Percentiles rank a stretch among this genome's conserved stretches.
Conservation (phyloP, 1,139 yeast species). For the Debaryomyces subglobosus region DNA sequence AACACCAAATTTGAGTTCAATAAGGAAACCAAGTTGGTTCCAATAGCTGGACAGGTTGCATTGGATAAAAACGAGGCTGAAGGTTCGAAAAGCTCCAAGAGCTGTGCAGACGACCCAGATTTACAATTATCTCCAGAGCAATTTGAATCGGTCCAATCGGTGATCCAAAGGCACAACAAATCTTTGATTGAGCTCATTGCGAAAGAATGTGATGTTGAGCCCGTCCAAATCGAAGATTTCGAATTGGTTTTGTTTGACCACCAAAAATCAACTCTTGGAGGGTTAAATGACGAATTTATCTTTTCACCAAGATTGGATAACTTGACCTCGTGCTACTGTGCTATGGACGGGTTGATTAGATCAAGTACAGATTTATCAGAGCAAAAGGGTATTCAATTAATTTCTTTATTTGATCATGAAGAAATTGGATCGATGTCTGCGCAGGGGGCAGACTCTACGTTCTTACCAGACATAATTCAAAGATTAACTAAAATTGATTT, state of each 20-base stretch:
- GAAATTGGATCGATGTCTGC: constrained; percentile 93
- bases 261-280: constrained; percentile 82
- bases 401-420: constrained; percentile 91
- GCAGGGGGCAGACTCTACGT: constrained; percentile 95
- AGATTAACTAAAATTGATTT: constrained; percentile 57
- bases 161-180: constrained; percentile 75
- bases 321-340: constrained; percentile 82
- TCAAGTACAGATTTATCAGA: constrained; percentile 44
- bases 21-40: constrained; percentile 82
- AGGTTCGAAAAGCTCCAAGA: constrained; percentile 17
- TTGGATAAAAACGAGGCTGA: constrained; percentile 31
- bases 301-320: constrained; percentile 95
- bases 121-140: constrained; percentile 52
- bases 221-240: constrained; percentile 75
- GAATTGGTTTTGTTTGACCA: constrained; percentile 88
- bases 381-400: constrained; percentile 65
- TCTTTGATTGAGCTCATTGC: constrained; percentile 73
- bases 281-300: constrained; percentile 85
- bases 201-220: constrained; percentile 53
- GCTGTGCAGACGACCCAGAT: constrained; percentile 50
- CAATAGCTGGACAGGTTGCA: constrained; percentile 76
- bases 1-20: constrained; percentile 84
- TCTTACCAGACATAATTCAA: constrained; percentile 75
- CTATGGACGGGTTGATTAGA: constrained; percentile 69
- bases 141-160: constrained; percentile 66